A percentile compares a stretch with the other conserved stretches of the same genome.
These are phyloP conservation scores for Steccherinum ochraceum DNA, from an alignment of 768 basidiomycete species.

Conservation along the genomic window DNA sequence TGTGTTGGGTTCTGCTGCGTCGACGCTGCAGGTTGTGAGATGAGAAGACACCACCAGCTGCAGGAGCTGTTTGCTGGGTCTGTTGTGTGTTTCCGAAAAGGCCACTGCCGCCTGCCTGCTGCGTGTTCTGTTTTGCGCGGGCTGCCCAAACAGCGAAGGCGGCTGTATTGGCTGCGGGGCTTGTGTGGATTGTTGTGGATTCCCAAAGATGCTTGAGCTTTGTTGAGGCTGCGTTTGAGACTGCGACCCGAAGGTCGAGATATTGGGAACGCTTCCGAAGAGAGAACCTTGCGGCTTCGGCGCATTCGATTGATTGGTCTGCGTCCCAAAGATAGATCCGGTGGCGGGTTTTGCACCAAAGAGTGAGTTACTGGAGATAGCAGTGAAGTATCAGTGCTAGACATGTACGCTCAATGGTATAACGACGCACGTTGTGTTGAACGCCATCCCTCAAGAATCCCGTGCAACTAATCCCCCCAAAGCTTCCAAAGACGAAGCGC, in stretches of 20 bases:
- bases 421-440: neutral
- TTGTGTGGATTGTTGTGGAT: slow-evolving; percentile 21
- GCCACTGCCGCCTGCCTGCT: slow-evolving; percentile 9
- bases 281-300: slow-evolving; percentile 9
- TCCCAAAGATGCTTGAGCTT: slow-evolving; percentile 21
- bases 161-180: slow-evolving; percentile 12
- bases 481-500: too few relatives aligned
- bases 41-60: too few relatives aligned
- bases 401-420: neutral
- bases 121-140: slow-evolving; percentile 7
- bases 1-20: slow-evolving; percentile 28
- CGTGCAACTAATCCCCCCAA: too few relatives aligned
- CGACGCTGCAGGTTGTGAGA: slow-evolving; percentile 20
- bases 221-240: slow-evolving; percentile 20
- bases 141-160: neutral
- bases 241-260: slow-evolving; percentile 12
- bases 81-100: slow-evolving; percentile 8
- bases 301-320: neutral
- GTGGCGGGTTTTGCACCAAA: slow-evolving; percentile 4
- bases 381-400: too few relatives aligned
- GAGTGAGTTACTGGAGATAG: neutral
- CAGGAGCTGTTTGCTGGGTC: neutral
- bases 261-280: slow-evolving; percentile 21
- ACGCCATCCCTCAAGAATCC: neutral
- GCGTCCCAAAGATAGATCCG: slow-evolving; percentile 10